Percentiles rank a stretch among this genome's conserved stretches.
Evolutionary conservation across 2,329 filamentous ascomycete species (phyloP).

Genomic region (Colletotrichum sojae): DNA sequence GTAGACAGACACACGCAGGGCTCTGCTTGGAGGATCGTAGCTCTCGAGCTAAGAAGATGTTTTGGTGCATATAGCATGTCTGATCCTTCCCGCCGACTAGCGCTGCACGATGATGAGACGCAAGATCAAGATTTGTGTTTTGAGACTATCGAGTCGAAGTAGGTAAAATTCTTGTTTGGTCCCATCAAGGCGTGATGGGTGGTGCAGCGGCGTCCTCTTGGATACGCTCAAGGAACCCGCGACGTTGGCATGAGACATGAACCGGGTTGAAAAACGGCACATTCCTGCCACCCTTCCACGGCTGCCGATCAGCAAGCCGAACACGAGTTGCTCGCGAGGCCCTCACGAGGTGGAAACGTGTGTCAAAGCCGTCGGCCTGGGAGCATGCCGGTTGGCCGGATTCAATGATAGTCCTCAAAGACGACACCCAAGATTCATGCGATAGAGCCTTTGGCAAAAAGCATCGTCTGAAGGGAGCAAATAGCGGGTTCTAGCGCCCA

Average conservation of each 20-base stretch:
- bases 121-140: neutral
- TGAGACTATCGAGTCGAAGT: neutral
- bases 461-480: neutral
- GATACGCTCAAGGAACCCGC: too few species aligned
- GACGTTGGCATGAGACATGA: neutral
- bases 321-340: neutral
- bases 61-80: neutral
- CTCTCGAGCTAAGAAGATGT: neutral
- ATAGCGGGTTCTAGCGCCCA: neutral
- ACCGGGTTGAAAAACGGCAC: neutral
- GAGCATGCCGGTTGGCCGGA: neutral
- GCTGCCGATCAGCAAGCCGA: neutral
- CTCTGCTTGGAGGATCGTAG: too few species aligned
- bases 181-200: neutral
- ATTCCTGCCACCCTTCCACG: neutral
- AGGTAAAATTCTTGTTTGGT: neutral
- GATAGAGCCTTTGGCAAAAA: neutral
- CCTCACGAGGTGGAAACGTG: conserved; percentile 11
- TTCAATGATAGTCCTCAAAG: neutral
- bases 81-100: neutral
- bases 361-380: neutral
- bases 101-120: too few species aligned
- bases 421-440: neutral
- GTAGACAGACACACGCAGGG: conserved; percentile 51
- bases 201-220: too few species aligned